Base-by-base conservation (phyloP, 495 filamentous ascomycete species). In the Trichoderma erinaceum region DNA sequence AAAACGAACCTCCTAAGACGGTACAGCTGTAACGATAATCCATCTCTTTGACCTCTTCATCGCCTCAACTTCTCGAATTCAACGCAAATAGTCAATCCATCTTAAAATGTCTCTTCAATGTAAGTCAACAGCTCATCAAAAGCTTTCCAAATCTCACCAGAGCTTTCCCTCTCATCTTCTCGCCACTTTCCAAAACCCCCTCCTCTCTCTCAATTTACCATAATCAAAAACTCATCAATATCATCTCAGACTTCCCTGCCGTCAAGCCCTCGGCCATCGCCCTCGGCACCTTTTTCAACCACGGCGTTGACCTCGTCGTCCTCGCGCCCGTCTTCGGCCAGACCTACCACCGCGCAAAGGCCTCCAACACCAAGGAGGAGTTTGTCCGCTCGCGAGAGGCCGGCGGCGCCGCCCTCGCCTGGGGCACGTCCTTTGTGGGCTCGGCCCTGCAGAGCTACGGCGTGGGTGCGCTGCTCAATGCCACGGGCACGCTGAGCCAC, bases 261-360 rank as follows among this genome's bases (percentile, higher is more conserved):
- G 95, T 99, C 74, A 98, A 97, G 88, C 95, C 95, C 64, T 97
- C 94, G 64, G 95, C 95, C 70, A 96, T 99, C 75, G 95, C 94
- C 71, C 86, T 97, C 72, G 95, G 95, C 78, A 96, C 95, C 50
- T 77, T 92, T 78, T 99, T 97, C 87, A 97, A 90, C 83, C 94
- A 99, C 80, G 88, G 80, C 43, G 76, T 78, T 61, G 81, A 83
- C 74, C 80, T 83, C 13, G 81, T 78, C 32, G 87, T 99, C 71
- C 84, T 99, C 41, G 86, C 88, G 43, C 95, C 95, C 11, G 80
- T 98, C 75, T 97, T 99, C 78, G 95, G 95, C 70, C 89, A 96
- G 70, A 93, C 94, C 75, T 98, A 97, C 83, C 90, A 93, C 82
- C 91, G 90, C 67, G 95, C 95, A 69, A 92, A 96, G 83, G 79